Evolutionary conservation across 2,329 filamentous ascomycete species (phyloP).

Genomic region (Diplodia mutila): DNA sequence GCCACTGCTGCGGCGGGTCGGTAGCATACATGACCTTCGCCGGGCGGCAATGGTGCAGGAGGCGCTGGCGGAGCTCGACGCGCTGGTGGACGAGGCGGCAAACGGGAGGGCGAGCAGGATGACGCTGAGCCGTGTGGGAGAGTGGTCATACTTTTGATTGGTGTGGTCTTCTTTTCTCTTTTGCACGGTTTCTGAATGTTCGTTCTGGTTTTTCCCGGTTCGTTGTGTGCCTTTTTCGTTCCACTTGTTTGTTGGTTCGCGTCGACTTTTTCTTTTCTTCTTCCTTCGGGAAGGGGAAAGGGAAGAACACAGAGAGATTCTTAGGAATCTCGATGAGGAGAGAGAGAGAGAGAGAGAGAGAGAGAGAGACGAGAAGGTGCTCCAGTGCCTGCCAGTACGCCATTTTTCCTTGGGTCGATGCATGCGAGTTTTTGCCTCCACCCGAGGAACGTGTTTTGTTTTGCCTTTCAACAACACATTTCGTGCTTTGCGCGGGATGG

Average conservation of each 20-base stretch:
- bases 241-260: constrained; percentile 8
- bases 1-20: constrained; percentile 14
- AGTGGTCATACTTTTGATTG: constrained; percentile 13
- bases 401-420: background rate
- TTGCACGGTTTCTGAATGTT: background rate
- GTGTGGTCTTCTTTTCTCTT: background rate
- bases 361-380: background rate
- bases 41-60: constrained; percentile 19
- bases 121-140: constrained; percentile 12
- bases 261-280: background rate
- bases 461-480: background rate
- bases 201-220: background rate
- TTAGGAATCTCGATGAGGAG: background rate
- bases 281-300: background rate
- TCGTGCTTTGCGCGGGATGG: background rate
- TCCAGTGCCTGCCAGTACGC: background rate
- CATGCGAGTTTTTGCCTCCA: background rate
- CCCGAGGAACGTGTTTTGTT: background rate
- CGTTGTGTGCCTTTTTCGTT: background rate
- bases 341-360: too few relatives aligned
- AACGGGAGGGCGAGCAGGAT: constrained; percentile 17
- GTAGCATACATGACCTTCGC: constrained; percentile 13
- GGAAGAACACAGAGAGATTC: background rate
- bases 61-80: constrained; percentile 22
- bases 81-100: constrained; percentile 13